Evolutionary conservation across 106 monocot species (phyloP).

Genomic region (Dactylorhiza incarnata): DNA sequence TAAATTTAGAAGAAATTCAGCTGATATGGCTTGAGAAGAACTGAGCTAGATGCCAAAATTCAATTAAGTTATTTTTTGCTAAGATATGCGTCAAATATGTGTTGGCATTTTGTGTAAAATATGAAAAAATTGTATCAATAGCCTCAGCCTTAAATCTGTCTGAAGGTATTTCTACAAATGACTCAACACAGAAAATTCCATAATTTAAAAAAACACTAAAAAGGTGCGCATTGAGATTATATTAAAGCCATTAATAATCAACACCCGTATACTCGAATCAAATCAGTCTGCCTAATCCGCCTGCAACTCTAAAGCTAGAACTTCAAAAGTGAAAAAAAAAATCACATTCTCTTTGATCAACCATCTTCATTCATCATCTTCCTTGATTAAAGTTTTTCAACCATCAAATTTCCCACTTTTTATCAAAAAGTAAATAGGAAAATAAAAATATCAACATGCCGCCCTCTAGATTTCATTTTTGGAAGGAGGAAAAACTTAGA

Average conservation of each 20-base stretch:
- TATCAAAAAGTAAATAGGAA: neutral
- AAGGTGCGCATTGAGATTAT: neutral
- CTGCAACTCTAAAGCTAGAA: neutral
- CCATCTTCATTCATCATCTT: neutral
- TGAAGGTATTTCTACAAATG: neutral
- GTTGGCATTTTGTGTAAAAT: neutral
- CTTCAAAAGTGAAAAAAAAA: neutral
- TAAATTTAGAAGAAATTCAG: neutral
- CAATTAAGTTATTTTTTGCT: neutral
- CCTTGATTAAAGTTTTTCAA: neutral
- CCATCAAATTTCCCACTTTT: neutral
- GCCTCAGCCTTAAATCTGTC: neutral
- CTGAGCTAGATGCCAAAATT: neutral
- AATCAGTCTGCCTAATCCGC: neutral
- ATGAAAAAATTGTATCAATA: neutral
- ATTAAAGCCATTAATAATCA: neutral
- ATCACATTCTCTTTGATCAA: neutral
- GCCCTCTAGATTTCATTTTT: neutral
- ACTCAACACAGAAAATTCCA: neutral
- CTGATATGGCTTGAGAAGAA: neutral
- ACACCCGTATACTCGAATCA: neutral
- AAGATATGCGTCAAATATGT: neutral
- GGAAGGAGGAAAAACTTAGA: neutral
- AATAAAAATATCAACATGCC: neutral
- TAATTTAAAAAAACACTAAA: neutral